Evolutionary conservation across 768 basidiomycete species (phyloP), one percentile per base, ranked within the genome.

Genomic region (Boletus eberwhitei): DNA sequence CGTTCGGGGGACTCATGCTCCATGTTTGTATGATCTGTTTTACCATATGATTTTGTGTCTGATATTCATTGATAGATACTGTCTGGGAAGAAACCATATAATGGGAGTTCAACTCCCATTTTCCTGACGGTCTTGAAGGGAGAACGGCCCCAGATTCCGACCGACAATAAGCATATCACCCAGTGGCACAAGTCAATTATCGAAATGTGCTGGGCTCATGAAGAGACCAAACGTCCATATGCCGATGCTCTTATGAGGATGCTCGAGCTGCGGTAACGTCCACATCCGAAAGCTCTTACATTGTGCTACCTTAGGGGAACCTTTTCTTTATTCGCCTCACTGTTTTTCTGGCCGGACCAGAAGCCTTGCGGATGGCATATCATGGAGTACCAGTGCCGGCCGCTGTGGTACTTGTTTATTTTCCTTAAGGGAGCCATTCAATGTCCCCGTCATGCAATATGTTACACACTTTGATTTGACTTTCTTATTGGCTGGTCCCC

Each of bases 1-100:
- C 67, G 6, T 71, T 67, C 12, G 69, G 63, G 7, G 77, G 79
- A 59, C 70, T 80, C 24, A 57, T 67, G 22, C 57, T 69, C 3
- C 64, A 70, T 47, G 67, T 71, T 35, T 31, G 64, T 51, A 39
- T 39, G 9, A 32, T 35, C 37, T 41, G 2, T 45, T 48, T 38
- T 36, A n/a, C 26, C 49, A 9, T 2, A 16, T 17, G 31, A 43
- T 9, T 16, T 26, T 4, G 3, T 34, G 29, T 51, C 61, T 66
- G 46, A 68, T 39, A 0, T n/a, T 19, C 37, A 38, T 44, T 31
- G 17, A 37, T 42, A 66, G 65, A 47, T 69, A 6, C 16, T 69
- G 12, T 61, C 54, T 21, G 66, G 56, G 17, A 61, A 49, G 42
- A 59, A 41, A 38, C 67, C 67, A 37, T 67, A 49, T 16, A 47